Percentiles rank a stretch among this genome's conserved stretches.
phyloP scores from a whole-genome alignment of 1,284 basidiomycete species.

The Chalciporus piperatoides region DNA sequence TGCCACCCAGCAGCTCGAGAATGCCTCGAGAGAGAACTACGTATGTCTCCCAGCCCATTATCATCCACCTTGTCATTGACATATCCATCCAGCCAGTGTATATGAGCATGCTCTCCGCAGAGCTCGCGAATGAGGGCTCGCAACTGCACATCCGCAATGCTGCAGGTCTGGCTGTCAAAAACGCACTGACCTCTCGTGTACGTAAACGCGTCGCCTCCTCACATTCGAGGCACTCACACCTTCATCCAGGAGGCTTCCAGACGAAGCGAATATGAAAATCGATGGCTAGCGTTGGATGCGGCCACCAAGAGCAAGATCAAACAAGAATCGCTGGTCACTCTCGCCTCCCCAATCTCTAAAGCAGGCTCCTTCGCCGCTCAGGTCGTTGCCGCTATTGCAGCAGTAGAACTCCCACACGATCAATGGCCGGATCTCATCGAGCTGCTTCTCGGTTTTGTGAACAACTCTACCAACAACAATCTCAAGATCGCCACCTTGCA shows the following conservation, averaged over 20 bases:
- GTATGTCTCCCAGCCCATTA: conserved; percentile 44
- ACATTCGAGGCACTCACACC: conserved; percentile 8
- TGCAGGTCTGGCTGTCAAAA: conserved; percentile 96
- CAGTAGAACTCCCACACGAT: conserved; percentile 85
- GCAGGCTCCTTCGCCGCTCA: conserved; percentile 90
- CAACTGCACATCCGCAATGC: conserved; percentile 85
- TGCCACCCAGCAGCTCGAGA: conserved; percentile 86
- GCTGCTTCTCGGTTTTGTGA: conserved; percentile 83
- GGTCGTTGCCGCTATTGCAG: conserved; percentile 90
- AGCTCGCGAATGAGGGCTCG: conserved; percentile 73
- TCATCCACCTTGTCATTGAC: conserved; percentile 21
- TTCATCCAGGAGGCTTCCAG: conserved; percentile 66
- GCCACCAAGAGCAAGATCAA: conserved; percentile 83
- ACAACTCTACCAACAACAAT: conserved; percentile 72
- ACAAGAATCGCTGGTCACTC: conserved; percentile 78
- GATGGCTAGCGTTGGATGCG: conserved; percentile 78
- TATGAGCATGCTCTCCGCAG: conserved; percentile 81
- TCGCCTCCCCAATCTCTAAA: conserved; percentile 70
- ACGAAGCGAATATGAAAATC: conserved; percentile 70
- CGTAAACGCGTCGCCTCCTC: conserved; percentile 36
- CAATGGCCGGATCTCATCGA: conserved; percentile 93
- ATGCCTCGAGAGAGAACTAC: conserved; percentile 81
- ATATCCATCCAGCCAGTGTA: conserved; percentile 68
- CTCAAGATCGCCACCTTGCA: conserved; percentile 89
- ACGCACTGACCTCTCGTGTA: conserved; percentile 87